Base-by-base conservation (phyloP, 1,139 yeast genomes). In the Lodderomyces orthopsilosis region DNA sequence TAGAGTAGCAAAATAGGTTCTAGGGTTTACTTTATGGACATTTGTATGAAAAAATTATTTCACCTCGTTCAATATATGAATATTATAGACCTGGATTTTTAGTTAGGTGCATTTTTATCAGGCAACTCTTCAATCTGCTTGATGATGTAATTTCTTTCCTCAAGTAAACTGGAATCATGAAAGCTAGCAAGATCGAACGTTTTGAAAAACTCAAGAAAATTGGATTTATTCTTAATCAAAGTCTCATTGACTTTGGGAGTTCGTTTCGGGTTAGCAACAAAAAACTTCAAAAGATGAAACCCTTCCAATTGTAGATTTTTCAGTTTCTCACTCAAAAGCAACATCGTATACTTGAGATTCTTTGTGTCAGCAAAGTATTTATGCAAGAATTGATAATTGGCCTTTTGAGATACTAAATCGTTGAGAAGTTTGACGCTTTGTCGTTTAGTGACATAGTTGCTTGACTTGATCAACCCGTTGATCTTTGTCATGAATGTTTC, bases 261-360 rank as follows among this genome's bases (percentile, higher is more conserved):
- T 62, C 91, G 91, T 52, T 85, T 83, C 6, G 98, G 98, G 61
- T 93, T 93, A 6, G 97, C 98, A 28, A 90, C 91, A 64, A 93
- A 89, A 35, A 84, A 87, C 63, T 93, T 93, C 68, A 93, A 93
- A 32, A 93, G 85, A 55, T 93, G 93, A 59, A 93, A 93, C 3
- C 96, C 93, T 62, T 93, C 98, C 45, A 82, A 68, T 60, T 90
- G 96, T 47, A 93, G 74, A 61, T 90, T 91, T 55, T 85, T 87
- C 55, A 95, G 90, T 62, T 85, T 86, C 59, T 93, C 97, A 50
- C 94, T 85, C 53, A 93, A 70, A 47, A 90, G 66, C 33, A 86
- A 75, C 98, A 93, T 93, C 35, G 89, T 80, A 44, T 89, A 66
- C 61, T 93, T 91, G 53, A 93, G 70, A 57, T 90, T 91, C 43